Conservation (phyloP, 306 rosid species). For the Argentina anserina region DNA sequence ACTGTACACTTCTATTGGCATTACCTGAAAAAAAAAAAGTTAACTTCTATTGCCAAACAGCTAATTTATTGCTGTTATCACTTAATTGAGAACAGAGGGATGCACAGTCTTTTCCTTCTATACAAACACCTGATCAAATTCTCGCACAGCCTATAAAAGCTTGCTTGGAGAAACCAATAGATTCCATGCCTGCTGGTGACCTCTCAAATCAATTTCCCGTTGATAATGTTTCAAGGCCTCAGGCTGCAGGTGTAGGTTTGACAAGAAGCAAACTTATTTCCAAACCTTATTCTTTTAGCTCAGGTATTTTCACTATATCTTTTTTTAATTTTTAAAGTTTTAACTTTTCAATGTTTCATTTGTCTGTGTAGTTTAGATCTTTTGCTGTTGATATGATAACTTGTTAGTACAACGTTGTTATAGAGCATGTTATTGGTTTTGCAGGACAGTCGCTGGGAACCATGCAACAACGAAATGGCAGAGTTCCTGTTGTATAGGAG, state of each 20-base stretch:
- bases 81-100: conserved; percentile 47
- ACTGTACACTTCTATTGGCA: conserved; percentile 9
- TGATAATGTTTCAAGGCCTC: conserved; percentile 60
- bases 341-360: background rate
- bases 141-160: conserved; percentile 51
- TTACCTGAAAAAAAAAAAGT: too few relatives aligned
- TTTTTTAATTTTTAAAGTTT: background rate
- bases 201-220: conserved; percentile 56
- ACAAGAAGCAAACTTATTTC: conserved; percentile 52
- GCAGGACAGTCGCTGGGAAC: conserved; percentile 69
- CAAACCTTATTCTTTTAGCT: conserved; percentile 58
- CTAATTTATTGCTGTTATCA: conserved; percentile 24
- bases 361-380: background rate
- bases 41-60: conserved; percentile 14
- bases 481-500: conserved; percentile 71
- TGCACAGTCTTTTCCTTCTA: conserved; percentile 28
- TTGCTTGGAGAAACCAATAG: conserved; percentile 40
- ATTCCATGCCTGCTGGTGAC: conserved; percentile 38
- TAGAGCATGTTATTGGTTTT: conserved; percentile 43
- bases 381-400: conserved; percentile 7
- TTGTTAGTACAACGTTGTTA: background rate
- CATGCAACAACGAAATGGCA: conserved; percentile 67
- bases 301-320: conserved; percentile 49
- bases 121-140: conserved; percentile 42
- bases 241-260: conserved; percentile 58